Evolutionary conservation across 495 filamentous ascomycete species (phyloP), one percentile per base, ranked within the genome.

Genomic region (Aspergillus kassunensis): DNA sequence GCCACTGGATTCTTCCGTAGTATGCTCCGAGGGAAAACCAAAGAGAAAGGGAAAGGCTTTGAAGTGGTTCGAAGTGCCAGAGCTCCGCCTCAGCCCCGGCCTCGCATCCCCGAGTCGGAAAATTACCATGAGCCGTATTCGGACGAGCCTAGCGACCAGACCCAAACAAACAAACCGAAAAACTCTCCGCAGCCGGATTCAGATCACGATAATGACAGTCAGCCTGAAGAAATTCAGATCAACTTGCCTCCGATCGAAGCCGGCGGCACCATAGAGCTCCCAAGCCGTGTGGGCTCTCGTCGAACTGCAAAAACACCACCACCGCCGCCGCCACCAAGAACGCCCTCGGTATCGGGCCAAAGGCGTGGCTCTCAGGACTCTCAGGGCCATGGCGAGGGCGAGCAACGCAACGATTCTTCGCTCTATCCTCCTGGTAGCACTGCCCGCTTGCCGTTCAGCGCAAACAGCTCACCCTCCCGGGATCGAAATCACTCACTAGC

Each of bases 31-130:
- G 88, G 85, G 7, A 90, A 93, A 65, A 87, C 81, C 3, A 96
- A 93, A 58, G 90, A 93, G 36, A 93, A 81, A 44, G 87, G 86
- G 24, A 97, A 96, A 67, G 93, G 93, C 0, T 98, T 98, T 51
- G 93, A 96, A 64, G 93, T 98, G 13, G 93, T 97, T 11, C 77
- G 93, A 61, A 95, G 90, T 60, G 78, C 88, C 34, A 79, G 90
- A 57, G 77, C 80, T 16, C 81, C 81, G 27, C 77, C 76, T 4
- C 67, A 69, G 16, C 67, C 76, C 4, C 67, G 68, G 16, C 68
- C 67, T 16, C 61, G 73, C n/a, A 61, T 73, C 41, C 59, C 64
- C 7, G 58, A 66, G 6, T 66, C 49, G 8, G 63, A 63, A 16
- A 60, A 60, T 16, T 85, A 81, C 74, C 76, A 58, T 67, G 82